These are phyloP conservation scores for Lepidium campestre DNA, from an alignment of 441 rosid genomes.

Conservation along the genomic window DNA sequence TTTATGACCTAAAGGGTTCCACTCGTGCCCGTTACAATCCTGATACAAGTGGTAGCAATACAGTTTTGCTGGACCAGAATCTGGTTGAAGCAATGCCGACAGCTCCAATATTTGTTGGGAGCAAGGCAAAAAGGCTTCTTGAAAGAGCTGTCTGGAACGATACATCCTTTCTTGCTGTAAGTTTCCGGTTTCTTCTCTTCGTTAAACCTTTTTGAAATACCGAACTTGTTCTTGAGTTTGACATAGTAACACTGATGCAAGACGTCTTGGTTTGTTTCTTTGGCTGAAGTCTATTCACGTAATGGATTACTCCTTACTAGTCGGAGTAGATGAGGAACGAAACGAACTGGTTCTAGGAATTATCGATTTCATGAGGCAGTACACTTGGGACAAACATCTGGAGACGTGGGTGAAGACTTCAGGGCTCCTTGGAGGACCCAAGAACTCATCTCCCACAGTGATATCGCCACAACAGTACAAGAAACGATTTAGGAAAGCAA, in stretches of 20 bases:
- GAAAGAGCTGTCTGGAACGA: conserved; percentile 85
- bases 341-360: conserved; percentile 65
- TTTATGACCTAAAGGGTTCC: conserved; percentile 74
- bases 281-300: conserved; percentile 51
- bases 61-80: conserved; percentile 74
- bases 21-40: conserved; percentile 73
- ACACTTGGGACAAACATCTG: conserved; percentile 86
- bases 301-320: conserved; percentile 76
- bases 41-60: conserved; percentile 58
- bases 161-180: conserved; percentile 72
- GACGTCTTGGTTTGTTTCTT: conserved; percentile 5
- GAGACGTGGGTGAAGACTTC: conserved; percentile 74
- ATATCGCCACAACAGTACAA: conserved; percentile 74
- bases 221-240: not conserved
- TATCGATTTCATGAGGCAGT: conserved; percentile 75
- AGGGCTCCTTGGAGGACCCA: conserved; percentile 63
- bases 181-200: conserved; percentile 5
- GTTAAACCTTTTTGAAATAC: not conserved
- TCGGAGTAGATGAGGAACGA: conserved; percentile 61
- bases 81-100: conserved; percentile 76
- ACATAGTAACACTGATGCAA: conserved; percentile 12
- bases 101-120: conserved; percentile 75
- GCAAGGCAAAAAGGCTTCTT: conserved; percentile 60
- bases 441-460: conserved; percentile 56
- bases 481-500: conserved; percentile 71